These are phyloP conservation scores for Colletotrichum limetticola DNA, from an alignment of 2,329 filamentous ascomycete genomes.

Conservation along the genomic window DNA sequence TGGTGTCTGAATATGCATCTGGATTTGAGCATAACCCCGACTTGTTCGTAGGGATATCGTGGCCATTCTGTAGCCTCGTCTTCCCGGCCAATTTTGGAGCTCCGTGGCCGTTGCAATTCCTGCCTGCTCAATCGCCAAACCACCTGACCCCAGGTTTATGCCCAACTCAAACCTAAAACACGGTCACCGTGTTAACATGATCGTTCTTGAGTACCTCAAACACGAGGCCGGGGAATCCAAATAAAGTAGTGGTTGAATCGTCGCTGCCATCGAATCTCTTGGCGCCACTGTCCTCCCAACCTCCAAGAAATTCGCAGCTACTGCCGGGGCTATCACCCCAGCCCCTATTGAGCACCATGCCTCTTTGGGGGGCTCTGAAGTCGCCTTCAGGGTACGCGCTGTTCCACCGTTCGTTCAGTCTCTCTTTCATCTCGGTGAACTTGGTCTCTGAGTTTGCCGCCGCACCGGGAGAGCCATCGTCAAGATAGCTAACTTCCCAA, in stretches of 20 bases:
- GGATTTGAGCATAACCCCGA: conserved; percentile 31
- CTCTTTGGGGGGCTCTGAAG: conserved; percentile 64
- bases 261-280: conserved; percentile 65
- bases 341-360: conserved; percentile 92
- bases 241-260: conserved; percentile 81
- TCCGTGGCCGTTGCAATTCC: not conserved
- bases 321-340: conserved; percentile 93
- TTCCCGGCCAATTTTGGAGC: conserved; percentile 10
- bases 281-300: conserved; percentile 81
- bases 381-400: conserved; percentile 68
- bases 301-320: conserved; percentile 85
- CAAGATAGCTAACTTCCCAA: conserved; percentile 79
- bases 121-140: conserved; percentile 4
- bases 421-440: conserved; percentile 78
- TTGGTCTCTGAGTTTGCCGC: conserved; percentile 78
- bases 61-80: conserved; percentile 22
- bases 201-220: conserved; percentile 97
- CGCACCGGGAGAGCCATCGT: conserved; percentile 54
- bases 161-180: conserved; percentile 68
- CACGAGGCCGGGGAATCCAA: conserved; percentile 91
- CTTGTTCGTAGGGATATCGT: conserved; percentile 26
- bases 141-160: conserved; percentile 26
- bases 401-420: conserved; percentile 77
- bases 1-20: conserved; percentile 24
- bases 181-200: conserved; percentile 86